Evolutionary conservation across 1,284 basidiomycete genomes (phyloP).

Genomic region (Leccinum griseonigrum): DNA sequence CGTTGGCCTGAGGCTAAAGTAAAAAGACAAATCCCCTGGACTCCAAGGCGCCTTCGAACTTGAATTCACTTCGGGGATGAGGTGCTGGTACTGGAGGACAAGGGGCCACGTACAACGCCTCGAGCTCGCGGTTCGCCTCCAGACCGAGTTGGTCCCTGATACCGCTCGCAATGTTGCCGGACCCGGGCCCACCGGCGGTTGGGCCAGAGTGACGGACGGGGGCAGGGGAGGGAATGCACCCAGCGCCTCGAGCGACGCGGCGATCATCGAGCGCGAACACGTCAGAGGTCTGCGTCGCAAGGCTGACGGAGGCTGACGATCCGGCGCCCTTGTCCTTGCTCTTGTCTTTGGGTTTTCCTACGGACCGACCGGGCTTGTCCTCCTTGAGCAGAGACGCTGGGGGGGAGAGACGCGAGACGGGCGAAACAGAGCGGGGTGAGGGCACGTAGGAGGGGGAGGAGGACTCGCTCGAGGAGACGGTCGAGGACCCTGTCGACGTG

Average conservation of each 20-base stretch:
- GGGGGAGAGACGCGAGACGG: constrained; percentile 14
- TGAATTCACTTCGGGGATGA: not conserved
- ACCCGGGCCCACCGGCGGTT: not conserved
- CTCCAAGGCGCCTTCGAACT: too few species aligned
- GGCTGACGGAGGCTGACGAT: not conserved
- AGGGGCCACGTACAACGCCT: constrained; percentile 4
- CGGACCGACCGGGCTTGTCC: not conserved
- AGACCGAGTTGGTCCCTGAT: constrained; percentile 25
- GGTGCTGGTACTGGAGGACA: not conserved
- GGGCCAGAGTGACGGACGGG: not conserved
- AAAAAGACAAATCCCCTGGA: too few species aligned
- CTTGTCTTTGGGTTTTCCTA: constrained; percentile 9
- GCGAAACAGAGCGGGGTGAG: constrained; percentile 19
- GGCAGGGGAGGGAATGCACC: constrained; percentile 1
- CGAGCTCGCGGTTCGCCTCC: constrained; percentile 27
- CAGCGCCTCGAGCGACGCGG: constrained; percentile 18
- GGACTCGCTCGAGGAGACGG: constrained; percentile 19
- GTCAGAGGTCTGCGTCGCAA: constrained; percentile 7
- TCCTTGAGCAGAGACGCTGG: constrained; percentile 2
- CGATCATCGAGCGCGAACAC: constrained; percentile 20
- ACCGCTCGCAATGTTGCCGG: constrained; percentile 3
- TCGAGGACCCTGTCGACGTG: constrained; percentile 22
- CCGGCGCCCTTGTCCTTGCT: not conserved
- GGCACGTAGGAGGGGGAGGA: constrained; percentile 24
- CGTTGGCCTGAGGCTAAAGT: too few species aligned